Percentiles rank a stretch among this genome's conserved stretches.
Conservation (phyloP, 192 early-diverging fungal species). For the Diversispora eburnea region DNA sequence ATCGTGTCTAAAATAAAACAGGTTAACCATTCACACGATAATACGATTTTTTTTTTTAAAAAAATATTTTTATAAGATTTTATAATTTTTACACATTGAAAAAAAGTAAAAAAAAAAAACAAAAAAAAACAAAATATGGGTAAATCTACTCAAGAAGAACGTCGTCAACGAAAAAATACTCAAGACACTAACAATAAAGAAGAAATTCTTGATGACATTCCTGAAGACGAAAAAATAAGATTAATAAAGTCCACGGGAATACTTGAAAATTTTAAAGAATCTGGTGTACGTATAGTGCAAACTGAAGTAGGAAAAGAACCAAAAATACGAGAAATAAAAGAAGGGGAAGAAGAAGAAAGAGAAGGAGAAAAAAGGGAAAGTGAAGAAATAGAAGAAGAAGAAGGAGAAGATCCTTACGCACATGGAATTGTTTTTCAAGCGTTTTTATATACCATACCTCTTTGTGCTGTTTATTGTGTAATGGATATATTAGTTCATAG, state of each 20-base stretch:
- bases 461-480: conserved; percentile 27
- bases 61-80: no score
- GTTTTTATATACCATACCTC: conserved; percentile 27
- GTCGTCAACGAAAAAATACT: background rate
- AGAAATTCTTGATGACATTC: conserved; percentile 27
- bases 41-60: no score
- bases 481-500: conserved; percentile 28
- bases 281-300: conserved; percentile 1
- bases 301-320: no score
- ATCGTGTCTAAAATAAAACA: no score
- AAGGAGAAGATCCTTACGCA: background rate
- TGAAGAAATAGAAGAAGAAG: background rate
- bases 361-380: background rate
- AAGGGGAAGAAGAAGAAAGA: no score
- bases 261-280: conserved; percentile 30
- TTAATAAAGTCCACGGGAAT: conserved; percentile 38
- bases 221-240: conserved; percentile 34
- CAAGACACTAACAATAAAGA: background rate
- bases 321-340: no score
- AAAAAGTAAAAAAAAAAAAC: no score
- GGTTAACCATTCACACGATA: no score
- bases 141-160: background rate
- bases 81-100: no score
- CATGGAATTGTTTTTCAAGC: conserved; percentile 16
- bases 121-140: conserved; percentile 24